Percentiles rank a stretch among this genome's conserved stretches.
Evolutionary conservation across 1,139 yeast genomes (phyloP).

Genomic region (Blastobotrys malaysiensis): DNA sequence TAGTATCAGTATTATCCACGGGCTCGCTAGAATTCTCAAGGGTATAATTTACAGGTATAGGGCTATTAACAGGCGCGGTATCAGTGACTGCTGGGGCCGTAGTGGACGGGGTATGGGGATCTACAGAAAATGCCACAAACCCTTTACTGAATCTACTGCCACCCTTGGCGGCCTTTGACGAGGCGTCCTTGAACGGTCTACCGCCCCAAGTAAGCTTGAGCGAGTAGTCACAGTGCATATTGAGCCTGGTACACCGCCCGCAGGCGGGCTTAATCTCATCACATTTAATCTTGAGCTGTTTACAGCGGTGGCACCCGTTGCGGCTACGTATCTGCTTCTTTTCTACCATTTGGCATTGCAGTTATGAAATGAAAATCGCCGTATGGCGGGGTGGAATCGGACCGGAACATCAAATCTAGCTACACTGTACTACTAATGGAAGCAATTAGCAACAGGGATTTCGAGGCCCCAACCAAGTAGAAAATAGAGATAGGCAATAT

Average conservation of each 20-base stretch:
- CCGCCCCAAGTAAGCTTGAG: constrained; percentile 73
- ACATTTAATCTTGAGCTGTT: constrained; percentile 39
- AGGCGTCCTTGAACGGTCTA: constrained; percentile 42
- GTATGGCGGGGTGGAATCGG: background rate
- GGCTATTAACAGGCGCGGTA: too few species aligned
- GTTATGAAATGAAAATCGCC: background rate
- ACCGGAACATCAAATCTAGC: background rate
- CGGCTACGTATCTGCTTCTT: background rate
- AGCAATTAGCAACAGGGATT: too few species aligned
- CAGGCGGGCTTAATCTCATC: constrained; percentile 65
- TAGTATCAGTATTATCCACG: too few species aligned
- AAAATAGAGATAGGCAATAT: background rate
- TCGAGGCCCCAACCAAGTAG: background rate
- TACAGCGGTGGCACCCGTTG: background rate
- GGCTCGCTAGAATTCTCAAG: too few species aligned
- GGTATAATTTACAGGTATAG: too few species aligned
- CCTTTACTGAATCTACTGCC: background rate
- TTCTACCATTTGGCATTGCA: background rate
- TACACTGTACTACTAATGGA: too few species aligned
- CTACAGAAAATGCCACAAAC: background rate
- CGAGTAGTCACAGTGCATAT: constrained; percentile 57
- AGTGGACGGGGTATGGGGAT: background rate
- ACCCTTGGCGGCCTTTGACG: background rate
- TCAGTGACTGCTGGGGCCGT: too few species aligned
- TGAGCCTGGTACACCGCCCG: constrained; percentile 47